phyloP scores from a whole-genome alignment of 805 yeast genomes.

The Cyberlindnera saturnus region DNA sequence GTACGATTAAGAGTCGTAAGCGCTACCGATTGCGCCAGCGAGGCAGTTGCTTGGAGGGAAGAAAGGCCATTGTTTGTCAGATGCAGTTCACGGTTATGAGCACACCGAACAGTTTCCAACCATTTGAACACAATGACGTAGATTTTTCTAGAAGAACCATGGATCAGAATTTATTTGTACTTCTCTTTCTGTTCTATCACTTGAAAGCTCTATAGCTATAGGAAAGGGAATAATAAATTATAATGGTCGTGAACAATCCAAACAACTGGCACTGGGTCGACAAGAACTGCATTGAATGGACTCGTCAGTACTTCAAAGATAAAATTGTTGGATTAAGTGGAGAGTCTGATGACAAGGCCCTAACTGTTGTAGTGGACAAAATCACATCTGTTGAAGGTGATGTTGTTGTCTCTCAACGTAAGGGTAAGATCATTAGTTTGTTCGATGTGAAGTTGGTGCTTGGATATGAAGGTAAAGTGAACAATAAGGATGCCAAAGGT shows the following conservation, averaged over 20 bases:
- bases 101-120: too few species aligned
- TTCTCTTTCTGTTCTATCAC: too few species aligned
- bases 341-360: constrained; percentile 22
- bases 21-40: constrained; percentile 33
- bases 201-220: too few species aligned
- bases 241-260: constrained; percentile 93
- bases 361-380: constrained; percentile 28
- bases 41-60: constrained; percentile 13
- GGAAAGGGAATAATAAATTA: neutral
- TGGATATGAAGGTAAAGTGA: constrained; percentile 45
- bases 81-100: too few species aligned
- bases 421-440: constrained; percentile 90
- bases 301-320: constrained; percentile 65
- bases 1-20: constrained; percentile 30
- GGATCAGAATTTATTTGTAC: too few species aligned
- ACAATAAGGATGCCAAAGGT: constrained; percentile 50
- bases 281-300: constrained; percentile 93
- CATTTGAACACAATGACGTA: too few species aligned
- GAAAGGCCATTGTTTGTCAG: too few species aligned
- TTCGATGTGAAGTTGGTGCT: constrained; percentile 74
- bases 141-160: too few species aligned
- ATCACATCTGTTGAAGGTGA: constrained; percentile 74
- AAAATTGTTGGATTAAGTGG: constrained; percentile 45
- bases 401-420: constrained; percentile 94
- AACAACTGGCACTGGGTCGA: constrained; percentile 99